Evolutionary conservation across 192 early-diverging fungal species (phyloP).

Genomic region (Mortierella claussenii): DNA sequence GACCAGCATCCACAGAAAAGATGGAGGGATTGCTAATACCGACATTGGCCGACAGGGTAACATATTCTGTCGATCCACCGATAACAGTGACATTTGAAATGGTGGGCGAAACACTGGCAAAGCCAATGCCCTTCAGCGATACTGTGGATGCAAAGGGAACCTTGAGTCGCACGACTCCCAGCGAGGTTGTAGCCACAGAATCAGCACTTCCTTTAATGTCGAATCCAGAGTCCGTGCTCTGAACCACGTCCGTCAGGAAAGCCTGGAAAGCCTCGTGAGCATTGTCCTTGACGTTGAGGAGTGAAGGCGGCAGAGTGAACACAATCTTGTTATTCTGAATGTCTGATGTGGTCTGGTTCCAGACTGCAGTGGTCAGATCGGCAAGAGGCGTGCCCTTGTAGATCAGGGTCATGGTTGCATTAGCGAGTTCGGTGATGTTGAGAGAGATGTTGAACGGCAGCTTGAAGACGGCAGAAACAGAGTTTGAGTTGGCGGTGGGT

Average conservation of each 20-base stretch:
- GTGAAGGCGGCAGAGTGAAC: constrained; percentile 39
- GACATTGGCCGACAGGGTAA: constrained; percentile 28
- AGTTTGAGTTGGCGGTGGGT: constrained; percentile 31
- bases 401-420: constrained; percentile 46
- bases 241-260: constrained; percentile 23
- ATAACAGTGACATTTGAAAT: constrained; percentile 36
- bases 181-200: constrained; percentile 25
- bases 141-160: constrained; percentile 34
- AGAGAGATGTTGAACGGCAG: constrained; percentile 44
- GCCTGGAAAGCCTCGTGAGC: constrained; percentile 42
- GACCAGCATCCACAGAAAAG: constrained; percentile 39
- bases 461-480: constrained; percentile 38
- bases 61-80: constrained; percentile 17
- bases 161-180: constrained; percentile 46
- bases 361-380: constrained; percentile 33
- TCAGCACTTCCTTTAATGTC: constrained; percentile 40
- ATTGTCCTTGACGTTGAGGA: constrained; percentile 29
- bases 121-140: constrained; percentile 36
- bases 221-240: constrained; percentile 35
- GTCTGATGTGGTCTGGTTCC: constrained; percentile 37
- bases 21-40: constrained; percentile 44
- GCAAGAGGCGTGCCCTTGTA: constrained; percentile 41
- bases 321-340: constrained; percentile 53
- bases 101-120: constrained; percentile 21
- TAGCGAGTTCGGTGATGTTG: constrained; percentile 42